Evolutionary conservation across 139 green algal genomes (phyloP).

Genomic region (Chlorella ohadii): DNA sequence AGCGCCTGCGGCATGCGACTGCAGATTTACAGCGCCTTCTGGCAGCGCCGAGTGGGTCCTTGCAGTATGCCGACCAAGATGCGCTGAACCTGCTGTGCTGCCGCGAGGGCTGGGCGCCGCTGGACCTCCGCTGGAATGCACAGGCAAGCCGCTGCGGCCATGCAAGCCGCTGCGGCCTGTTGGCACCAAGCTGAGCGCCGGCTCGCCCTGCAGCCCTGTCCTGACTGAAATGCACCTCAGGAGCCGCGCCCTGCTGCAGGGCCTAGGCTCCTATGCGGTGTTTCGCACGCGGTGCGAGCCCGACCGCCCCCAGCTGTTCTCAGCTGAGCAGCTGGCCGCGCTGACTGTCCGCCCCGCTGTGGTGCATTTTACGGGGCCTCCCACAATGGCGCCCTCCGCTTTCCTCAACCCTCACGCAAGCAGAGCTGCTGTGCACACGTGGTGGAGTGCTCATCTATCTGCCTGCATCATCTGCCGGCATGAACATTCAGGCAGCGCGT

Average conservation of each 20-base stretch:
- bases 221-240: too few species aligned
- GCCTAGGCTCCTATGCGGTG: neutral
- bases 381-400: neutral
- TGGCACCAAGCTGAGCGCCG: too few species aligned
- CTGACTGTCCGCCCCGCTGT: neutral
- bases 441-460: too few species aligned
- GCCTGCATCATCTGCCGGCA: too few species aligned
- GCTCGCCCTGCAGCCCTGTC: too few species aligned
- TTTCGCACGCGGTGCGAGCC: neutral
- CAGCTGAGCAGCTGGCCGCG: neutral
- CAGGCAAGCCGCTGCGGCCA: neutral
- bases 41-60: too few species aligned
- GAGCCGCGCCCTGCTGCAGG: neutral
- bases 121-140: constrained; percentile 10
- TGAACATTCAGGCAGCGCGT: too few species aligned
- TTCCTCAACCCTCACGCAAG: constrained; percentile 22
- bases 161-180: too few species aligned
- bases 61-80: constrained; percentile 30
- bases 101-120: neutral
- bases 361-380: constrained; percentile 30
- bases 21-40: neutral
- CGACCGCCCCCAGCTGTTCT: neutral
- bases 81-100: constrained; percentile 19
- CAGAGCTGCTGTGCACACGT: too few species aligned
- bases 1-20: neutral